Evolutionary conservation across 257 asterid species (phyloP).

Genomic region (Solanum gracilifrons): DNA sequence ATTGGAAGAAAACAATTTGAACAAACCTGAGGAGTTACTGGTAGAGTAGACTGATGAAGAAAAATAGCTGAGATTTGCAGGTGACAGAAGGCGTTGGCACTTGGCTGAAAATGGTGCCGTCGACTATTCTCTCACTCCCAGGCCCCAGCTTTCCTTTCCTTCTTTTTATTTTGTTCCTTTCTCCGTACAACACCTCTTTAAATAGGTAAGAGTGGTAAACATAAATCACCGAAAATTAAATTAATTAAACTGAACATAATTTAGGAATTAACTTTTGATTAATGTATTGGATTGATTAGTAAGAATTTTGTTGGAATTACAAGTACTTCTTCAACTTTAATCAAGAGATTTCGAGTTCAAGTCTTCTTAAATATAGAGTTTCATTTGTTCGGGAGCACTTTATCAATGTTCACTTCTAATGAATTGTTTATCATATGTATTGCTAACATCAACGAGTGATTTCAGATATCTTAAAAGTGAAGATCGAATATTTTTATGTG

Average conservation of each 20-base stretch:
- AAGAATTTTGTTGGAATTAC: neutral
- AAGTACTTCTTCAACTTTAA: too few species aligned
- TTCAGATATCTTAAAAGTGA: neutral
- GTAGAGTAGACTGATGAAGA: neutral
- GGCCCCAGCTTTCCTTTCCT: neutral
- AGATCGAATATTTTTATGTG: fast-evolving
- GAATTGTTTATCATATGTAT: neutral
- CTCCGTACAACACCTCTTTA: neutral
- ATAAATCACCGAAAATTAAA: neutral
- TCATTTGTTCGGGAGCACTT: neutral
- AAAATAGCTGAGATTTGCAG: neutral
- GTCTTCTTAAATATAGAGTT: too few species aligned
- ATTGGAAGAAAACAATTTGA: neutral
- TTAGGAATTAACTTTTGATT: neutral
- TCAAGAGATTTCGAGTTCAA: too few species aligned
- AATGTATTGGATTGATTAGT: too few species aligned
- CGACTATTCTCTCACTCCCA: neutral
- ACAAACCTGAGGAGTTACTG: neutral
- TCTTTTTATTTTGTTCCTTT: neutral
- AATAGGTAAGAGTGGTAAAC: neutral
- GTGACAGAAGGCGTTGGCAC: neutral
- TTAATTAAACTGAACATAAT: neutral
- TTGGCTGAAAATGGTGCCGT: neutral
- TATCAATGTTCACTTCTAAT: neutral
- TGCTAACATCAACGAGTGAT: neutral